Evolutionary conservation across 768 basidiomycete species (phyloP).

Genomic region (Tremella yokohamensis): DNA sequence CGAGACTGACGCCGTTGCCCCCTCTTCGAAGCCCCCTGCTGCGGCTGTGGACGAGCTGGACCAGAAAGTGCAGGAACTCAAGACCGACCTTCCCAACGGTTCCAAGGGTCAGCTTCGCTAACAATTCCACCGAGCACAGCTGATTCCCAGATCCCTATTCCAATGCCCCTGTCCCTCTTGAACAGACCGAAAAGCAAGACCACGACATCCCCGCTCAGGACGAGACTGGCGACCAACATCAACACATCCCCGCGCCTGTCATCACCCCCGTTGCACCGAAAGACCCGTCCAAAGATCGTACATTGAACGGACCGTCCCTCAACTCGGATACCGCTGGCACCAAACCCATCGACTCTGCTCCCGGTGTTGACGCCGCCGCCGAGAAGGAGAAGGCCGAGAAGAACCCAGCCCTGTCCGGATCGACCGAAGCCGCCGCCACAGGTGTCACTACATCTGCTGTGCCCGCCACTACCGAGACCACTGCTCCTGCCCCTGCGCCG

Average conservation of each 20-base stretch:
- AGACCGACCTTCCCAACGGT: constrained; percentile 16
- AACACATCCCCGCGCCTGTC: constrained; percentile 40
- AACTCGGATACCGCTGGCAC: constrained; percentile 26
- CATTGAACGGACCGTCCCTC: constrained; percentile 16
- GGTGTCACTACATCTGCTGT: constrained; percentile 10
- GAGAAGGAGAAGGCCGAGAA: constrained; percentile 40
- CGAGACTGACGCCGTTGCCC: constrained; percentile 27
- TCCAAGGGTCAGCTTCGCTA: constrained; percentile 8
- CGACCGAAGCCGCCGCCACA: constrained; percentile 6
- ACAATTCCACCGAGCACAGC: not conserved
- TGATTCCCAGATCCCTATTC: constrained; percentile 1
- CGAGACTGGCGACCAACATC: constrained; percentile 45
- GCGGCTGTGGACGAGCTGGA: constrained; percentile 33
- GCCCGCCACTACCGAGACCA: constrained; percentile 16
- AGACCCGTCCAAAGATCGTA: constrained; percentile 45
- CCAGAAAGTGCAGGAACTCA: constrained; percentile 37
- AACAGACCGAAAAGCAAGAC: constrained; percentile 13
- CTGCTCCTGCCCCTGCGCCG: constrained; percentile 6
- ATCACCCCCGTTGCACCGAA: constrained; percentile 36
- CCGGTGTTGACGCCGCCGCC: constrained; percentile 28
- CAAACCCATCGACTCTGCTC: constrained; percentile 33
- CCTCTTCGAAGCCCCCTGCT: constrained; percentile 29
- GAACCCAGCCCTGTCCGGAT: constrained; percentile 19
- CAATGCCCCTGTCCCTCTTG: constrained; percentile 12
- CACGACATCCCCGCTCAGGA: constrained; percentile 47